Evolutionary conservation across 176 grass and related monocot genomes (phyloP).

Genomic region (Phoenix dactylifera): DNA sequence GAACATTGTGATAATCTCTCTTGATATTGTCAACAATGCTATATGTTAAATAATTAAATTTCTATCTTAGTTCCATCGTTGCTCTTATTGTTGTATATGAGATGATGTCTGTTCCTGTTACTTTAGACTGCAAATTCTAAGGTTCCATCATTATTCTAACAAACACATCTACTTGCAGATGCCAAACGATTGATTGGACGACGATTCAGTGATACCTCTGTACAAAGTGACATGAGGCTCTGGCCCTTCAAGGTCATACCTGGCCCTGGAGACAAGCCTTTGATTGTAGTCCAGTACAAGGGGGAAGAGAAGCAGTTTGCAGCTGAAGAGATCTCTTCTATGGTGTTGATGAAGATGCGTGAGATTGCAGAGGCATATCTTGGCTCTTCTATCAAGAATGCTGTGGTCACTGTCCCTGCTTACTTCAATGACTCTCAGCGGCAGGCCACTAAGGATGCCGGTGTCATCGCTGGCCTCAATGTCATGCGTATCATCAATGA

Average conservation of each 20-base stretch:
- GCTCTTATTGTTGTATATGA: no score
- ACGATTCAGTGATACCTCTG: constrained; percentile 59
- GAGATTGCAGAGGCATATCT: constrained; percentile 76
- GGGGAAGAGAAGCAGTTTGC: constrained; percentile 66
- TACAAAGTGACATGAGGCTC: constrained; percentile 66
- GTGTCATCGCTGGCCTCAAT: constrained; percentile 78
- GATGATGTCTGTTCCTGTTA: no score
- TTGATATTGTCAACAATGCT: no score
- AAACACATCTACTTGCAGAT: constrained; percentile 27
- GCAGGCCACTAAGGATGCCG: constrained; percentile 83
- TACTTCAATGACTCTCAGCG: constrained; percentile 97
- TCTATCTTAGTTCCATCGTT: no score
- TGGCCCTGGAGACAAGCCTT: constrained; percentile 65
- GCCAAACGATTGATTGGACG: constrained; percentile 80
- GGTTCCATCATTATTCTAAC: no score
- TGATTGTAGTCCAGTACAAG: constrained; percentile 57
- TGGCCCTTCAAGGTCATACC: constrained; percentile 68
- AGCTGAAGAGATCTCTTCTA: constrained; percentile 77
- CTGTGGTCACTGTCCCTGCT: constrained; percentile 79
- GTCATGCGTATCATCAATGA: constrained; percentile 93
- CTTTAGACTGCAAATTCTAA: no score
- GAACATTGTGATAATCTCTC: no score
- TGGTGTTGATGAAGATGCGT: constrained; percentile 89
- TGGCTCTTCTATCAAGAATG: constrained; percentile 67
- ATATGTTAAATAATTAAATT: no score